Evolutionary conservation across 257 asterid species (phyloP).

Genomic region (Solanum dulcamara): DNA sequence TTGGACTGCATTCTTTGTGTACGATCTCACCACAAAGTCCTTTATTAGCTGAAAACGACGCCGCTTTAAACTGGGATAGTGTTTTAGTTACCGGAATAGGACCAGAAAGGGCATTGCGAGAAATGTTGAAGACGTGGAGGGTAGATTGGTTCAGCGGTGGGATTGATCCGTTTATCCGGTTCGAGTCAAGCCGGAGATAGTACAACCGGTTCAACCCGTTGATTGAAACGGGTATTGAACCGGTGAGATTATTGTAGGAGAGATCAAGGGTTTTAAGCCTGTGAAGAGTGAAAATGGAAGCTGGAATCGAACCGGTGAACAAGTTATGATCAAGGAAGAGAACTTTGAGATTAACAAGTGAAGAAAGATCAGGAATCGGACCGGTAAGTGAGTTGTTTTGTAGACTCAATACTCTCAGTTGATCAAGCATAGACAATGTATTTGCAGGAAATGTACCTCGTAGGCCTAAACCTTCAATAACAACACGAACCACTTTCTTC

Average conservation of each 20-base stretch:
- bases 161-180: slow-evolving; percentile 72
- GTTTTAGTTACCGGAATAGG: slow-evolving; percentile 62
- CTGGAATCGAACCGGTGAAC: slow-evolving; percentile 53
- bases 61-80: slow-evolving; percentile 33
- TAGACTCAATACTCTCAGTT: slow-evolving; percentile 65
- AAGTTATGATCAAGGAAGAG: slow-evolving; percentile 51
- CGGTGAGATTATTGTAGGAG: slow-evolving; percentile 57
- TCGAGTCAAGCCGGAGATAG: slow-evolving; percentile 67
- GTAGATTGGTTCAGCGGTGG: slow-evolving; percentile 64
- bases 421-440: slow-evolving; percentile 36
- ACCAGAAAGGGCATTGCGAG: slow-evolving; percentile 61
- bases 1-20: slow-evolving; percentile 41
- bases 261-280: slow-evolving; percentile 77
- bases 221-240: slow-evolving; percentile 32
- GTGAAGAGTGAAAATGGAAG: slow-evolving; percentile 52
- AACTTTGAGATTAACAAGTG: slow-evolving; percentile 41
- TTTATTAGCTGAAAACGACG: slow-evolving; percentile 47
- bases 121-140: slow-evolving; percentile 50
- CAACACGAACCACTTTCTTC: slow-evolving; percentile 31
- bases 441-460: slow-evolving; percentile 46
- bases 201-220: slow-evolving; percentile 39
- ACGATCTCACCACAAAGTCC: slow-evolving; percentile 71
- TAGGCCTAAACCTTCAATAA: slow-evolving; percentile 30
- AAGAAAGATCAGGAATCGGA: slow-evolving; percentile 64
- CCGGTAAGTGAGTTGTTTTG: slow-evolving; percentile 80